These are phyloP conservation scores for Leccinum disarticulatum DNA, from an alignment of 768 basidiomycete genomes.

Conservation along the genomic window DNA sequence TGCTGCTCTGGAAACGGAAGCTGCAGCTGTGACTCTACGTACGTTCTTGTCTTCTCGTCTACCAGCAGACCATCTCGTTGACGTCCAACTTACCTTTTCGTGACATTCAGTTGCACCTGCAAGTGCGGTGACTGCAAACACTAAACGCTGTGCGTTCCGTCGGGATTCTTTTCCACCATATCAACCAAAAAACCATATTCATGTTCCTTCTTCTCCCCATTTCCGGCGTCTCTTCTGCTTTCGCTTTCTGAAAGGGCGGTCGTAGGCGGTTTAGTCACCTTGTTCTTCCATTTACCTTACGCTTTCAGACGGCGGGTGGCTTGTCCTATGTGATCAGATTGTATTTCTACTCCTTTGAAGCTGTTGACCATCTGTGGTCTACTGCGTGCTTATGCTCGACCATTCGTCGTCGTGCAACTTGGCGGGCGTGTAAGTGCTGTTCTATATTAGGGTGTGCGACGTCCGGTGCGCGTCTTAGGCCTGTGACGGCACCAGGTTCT, in stretches of 20 bases:
- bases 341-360: too few species aligned
- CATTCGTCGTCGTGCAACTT: too few species aligned
- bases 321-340: background rate
- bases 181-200: background rate
- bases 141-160: background rate
- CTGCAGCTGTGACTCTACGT: slow-evolving; percentile 18
- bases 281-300: background rate
- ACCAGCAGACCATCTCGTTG: background rate
- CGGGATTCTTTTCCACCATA: background rate
- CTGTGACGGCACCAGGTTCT: too few species aligned
- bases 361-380: too few species aligned
- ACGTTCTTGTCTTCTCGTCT: background rate
- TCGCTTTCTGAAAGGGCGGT: background rate
- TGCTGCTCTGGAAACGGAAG: slow-evolving; percentile 12
- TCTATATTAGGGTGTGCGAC: too few species aligned
- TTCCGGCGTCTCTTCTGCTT: too few species aligned
- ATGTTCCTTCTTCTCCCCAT: too few species aligned
- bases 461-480: too few species aligned
- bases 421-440: too few species aligned
- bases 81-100: background rate
- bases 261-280: background rate
- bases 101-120: slow-evolving; percentile 14
- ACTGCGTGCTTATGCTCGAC: too few species aligned
- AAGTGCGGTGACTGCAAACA: slow-evolving; percentile 22
- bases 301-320: background rate